phyloP scores from a whole-genome alignment of 257 asterid genomes.

The Ligustrum vulgare region DNA sequence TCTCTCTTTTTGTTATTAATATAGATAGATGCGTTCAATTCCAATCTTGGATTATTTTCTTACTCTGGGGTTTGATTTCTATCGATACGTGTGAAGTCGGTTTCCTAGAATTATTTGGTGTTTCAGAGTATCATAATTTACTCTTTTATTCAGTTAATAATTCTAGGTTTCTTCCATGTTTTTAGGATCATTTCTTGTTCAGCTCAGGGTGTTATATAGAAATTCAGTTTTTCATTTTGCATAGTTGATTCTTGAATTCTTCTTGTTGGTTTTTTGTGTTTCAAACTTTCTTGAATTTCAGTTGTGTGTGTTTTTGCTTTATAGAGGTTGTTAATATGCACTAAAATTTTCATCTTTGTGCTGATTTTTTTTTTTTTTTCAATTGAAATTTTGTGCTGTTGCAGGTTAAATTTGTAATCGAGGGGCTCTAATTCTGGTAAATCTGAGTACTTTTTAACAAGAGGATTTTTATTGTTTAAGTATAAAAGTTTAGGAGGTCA shows the following conservation, averaged over 20 bases:
- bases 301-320: background rate
- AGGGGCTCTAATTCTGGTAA: slow-evolving; percentile 48
- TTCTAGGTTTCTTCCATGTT: slow-evolving; percentile 2
- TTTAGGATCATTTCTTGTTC: slow-evolving; percentile 2
- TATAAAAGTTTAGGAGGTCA: slow-evolving; percentile 55
- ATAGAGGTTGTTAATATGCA: slow-evolving; percentile 19
- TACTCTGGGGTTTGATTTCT: slow-evolving; percentile 12
- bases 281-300: slow-evolving; percentile 11
- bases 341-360: slow-evolving; percentile 17
- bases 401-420: slow-evolving; percentile 39
- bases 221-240: slow-evolving; percentile 7
- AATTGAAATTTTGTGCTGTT: slow-evolving; percentile 53
- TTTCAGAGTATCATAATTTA: slow-evolving; percentile 15
- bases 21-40: slow-evolving; percentile 8
- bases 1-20: background rate
- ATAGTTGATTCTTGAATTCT: slow-evolving; percentile 3
- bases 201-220: background rate
- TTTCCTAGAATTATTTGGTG: slow-evolving; percentile 11
- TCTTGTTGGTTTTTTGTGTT: background rate
- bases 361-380: slow-evolving; percentile 35
- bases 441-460: slow-evolving; percentile 54
- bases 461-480: slow-evolving; percentile 60
- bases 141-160: background rate
- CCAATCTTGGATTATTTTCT: background rate
- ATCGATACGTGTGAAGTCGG: slow-evolving; percentile 8